phyloP scores from a whole-genome alignment of 1,284 basidiomycete genomes.

The Trametes sp. region DNA sequence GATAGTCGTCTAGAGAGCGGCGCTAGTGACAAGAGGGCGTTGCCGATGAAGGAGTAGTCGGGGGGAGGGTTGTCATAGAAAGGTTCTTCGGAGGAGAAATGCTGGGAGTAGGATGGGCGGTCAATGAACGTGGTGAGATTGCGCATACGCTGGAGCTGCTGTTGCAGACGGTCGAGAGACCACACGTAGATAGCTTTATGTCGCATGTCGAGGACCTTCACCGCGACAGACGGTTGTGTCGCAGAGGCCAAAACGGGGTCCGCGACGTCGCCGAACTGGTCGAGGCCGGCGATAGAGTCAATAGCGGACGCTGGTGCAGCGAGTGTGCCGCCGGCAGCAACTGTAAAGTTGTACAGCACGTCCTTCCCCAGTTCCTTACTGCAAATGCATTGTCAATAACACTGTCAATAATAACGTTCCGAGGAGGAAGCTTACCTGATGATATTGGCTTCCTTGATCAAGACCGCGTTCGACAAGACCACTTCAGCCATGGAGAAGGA shows the following conservation, averaged over 20 bases:
- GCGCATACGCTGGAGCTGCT: slow-evolving; percentile 93
- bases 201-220: slow-evolving; percentile 91
- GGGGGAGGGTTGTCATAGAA: slow-evolving; percentile 90
- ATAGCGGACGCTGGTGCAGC: slow-evolving; percentile 85
- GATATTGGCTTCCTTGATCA: slow-evolving; percentile 94
- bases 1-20: slow-evolving; percentile 84
- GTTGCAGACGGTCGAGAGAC: slow-evolving; percentile 89
- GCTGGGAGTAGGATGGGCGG: slow-evolving; percentile 90
- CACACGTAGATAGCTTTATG: slow-evolving; percentile 90
- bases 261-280: slow-evolving; percentile 93
- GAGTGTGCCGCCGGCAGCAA: slow-evolving; percentile 84
- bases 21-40: slow-evolving; percentile 83
- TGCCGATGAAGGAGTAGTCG: slow-evolving; percentile 92
- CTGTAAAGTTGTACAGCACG: slow-evolving; percentile 91
- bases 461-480: slow-evolving; percentile 85
- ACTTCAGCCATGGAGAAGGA: slow-evolving; percentile 93
- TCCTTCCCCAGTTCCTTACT: slow-evolving; percentile 88
- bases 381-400: slow-evolving; percentile 24
- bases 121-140: slow-evolving; percentile 94
- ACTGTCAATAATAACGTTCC: too few relatives aligned
- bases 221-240: slow-evolving; percentile 84
- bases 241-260: slow-evolving; percentile 75
- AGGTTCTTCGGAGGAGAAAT: slow-evolving; percentile 92
- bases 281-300: slow-evolving; percentile 87
- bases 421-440: slow-evolving; percentile 66